These are phyloP conservation scores for Pseudoscleropodium purum DNA, from an alignment of 225 moss, liverwort and hornwort genomes.

Conservation along the genomic window DNA sequence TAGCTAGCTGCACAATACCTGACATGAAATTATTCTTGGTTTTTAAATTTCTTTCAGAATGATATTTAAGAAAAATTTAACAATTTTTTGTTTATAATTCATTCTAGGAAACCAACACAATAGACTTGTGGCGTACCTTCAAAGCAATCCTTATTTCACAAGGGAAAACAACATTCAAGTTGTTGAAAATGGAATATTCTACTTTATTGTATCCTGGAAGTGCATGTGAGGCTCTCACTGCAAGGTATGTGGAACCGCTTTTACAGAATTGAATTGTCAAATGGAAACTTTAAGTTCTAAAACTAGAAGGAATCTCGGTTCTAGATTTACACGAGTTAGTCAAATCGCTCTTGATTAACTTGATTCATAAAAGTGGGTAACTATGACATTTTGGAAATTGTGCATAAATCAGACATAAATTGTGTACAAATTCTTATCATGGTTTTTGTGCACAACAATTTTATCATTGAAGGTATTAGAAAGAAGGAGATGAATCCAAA, in stretches of 20 bases:
- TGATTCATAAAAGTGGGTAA: neutral
- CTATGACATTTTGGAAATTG: neutral
- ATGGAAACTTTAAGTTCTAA: neutral
- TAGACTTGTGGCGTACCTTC: conserved; percentile 44
- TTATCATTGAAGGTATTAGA: neutral
- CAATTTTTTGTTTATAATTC: neutral
- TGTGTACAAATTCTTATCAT: neutral
- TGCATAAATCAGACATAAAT: neutral
- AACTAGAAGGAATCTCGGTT: too few relatives aligned
- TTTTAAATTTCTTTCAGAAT: neutral
- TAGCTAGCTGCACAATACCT: neutral
- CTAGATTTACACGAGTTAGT: neutral
- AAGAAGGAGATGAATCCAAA: neutral
- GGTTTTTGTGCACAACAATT: too few relatives aligned
- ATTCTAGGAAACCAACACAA: conserved; percentile 15
- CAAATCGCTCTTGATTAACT: neutral
- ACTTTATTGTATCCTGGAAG: conserved; percentile 87
- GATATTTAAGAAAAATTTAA: too few relatives aligned
- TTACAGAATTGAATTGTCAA: neutral
- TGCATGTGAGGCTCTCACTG: conserved; percentile 87
- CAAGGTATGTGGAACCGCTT: conserved; percentile 34
- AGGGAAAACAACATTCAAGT: conserved; percentile 34
- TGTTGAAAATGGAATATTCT: conserved; percentile 64
- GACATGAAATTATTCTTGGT: neutral
- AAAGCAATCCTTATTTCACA: conserved; percentile 61